Base-by-base conservation (phyloP, 345 rosid species). In the Rhodamnia argentea region DNA sequence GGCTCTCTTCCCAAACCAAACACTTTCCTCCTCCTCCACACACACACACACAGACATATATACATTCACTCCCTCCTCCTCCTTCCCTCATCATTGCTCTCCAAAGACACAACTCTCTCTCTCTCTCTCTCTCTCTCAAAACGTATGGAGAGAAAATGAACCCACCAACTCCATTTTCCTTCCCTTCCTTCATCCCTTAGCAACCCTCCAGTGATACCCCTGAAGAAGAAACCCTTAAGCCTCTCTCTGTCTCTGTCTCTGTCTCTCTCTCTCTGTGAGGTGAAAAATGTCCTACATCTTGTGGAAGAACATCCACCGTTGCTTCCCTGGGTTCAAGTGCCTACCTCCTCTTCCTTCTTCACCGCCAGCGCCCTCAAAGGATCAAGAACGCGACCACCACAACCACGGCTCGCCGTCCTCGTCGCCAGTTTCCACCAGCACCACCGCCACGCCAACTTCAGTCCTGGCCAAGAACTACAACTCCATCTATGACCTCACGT, bases 261-360 rank as follows among this genome's bases (percentile, higher is more conserved):
- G 59, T 82, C 52, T 82, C 59, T 85, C 60, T 84, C 70, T 55
- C n/a, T 29, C 54, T 13, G n/a, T 54, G 24, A 70, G 37, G 37
- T 13, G 27, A 20, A 89, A 90, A 87, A 96, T 95, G 98, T 89
- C 95, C 12, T 88, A 86, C 75, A 62, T 94, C 56, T 84, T 95
- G 85, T 93, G 93, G 94, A 96, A 93, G 87, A 94, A 90, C 89
- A 86, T 96, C 42, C 88, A 91, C 83, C 92, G 87, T 27, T 93
- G 96, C 85, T 92, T 93, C 93, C 84, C 94, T 13, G 90, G 84
- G 18, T 90, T 93, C 86, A 90, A 87, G 86, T 90, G 95, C 90
- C 86, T 89, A 53, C 92, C 92, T 27, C 42, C 91, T 14, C 56
- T 85, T 26, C 42, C 89, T 59, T 13, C 89, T 50, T 13, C 85